phyloP scores from a whole-genome alignment of 257 asterid species.

The Dorcoceras hygrometricum region DNA sequence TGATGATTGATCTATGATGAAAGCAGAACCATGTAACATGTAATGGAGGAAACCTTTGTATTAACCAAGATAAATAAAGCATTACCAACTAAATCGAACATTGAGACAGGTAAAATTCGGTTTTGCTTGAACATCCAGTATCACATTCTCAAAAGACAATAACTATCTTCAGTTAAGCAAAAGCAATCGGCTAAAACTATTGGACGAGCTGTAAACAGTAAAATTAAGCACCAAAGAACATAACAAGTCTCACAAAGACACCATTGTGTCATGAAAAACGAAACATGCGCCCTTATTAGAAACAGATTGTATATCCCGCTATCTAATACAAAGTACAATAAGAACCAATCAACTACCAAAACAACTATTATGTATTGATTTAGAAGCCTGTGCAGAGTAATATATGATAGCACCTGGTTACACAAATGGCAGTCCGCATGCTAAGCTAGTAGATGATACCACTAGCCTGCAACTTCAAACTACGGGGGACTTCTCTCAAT shows the following conservation, averaged over 20 bases:
- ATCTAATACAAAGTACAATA: background rate
- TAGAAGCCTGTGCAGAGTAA: constrained; percentile 7
- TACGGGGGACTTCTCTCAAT: constrained; percentile 15
- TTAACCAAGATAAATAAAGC: background rate
- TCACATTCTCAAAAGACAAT: background rate
- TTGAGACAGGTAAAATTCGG: background rate
- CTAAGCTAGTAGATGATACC: background rate
- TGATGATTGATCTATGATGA: background rate
- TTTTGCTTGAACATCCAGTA: background rate
- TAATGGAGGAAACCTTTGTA: background rate
- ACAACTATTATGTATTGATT: background rate
- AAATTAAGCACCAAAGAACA: background rate
- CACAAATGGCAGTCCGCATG: constrained; percentile 11
- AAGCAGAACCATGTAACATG: background rate
- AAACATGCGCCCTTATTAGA: background rate
- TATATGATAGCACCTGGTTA: background rate
- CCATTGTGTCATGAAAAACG: background rate
- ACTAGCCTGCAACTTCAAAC: background rate
- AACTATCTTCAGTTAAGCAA: background rate
- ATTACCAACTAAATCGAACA: background rate
- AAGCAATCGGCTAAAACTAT: background rate
- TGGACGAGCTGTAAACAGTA: background rate
- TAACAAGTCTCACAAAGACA: background rate
- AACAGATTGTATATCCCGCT: background rate
- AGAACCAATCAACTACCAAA: constrained; percentile 7